Percentiles rank a stretch among this genome's conserved stretches.
Evolutionary conservation across 192 early-diverging fungal genomes (phyloP).

Genomic region (Rhizoclosmatium sp.): DNA sequence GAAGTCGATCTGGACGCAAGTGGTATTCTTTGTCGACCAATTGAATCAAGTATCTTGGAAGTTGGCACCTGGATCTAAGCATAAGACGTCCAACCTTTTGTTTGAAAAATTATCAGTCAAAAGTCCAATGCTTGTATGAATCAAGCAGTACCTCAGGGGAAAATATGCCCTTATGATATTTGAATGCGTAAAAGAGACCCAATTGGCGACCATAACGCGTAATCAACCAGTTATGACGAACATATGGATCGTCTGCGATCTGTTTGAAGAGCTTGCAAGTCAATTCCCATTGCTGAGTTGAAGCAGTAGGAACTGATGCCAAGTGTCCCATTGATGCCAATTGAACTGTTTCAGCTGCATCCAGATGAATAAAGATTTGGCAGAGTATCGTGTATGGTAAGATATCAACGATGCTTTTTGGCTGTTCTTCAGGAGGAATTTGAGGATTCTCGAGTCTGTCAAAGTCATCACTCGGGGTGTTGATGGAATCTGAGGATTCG

Average conservation of each 20-base stretch:
- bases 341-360: slow-evolving; percentile 19
- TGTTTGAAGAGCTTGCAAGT: slow-evolving; percentile 35
- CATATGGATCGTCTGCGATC: slow-evolving; percentile 49
- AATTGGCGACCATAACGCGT: slow-evolving; percentile 37
- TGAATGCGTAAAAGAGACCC: slow-evolving; percentile 47
- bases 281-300: slow-evolving; percentile 31
- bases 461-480: not conserved
- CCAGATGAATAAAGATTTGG: slow-evolving; percentile 46
- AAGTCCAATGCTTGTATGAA: not conserved
- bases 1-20: slow-evolving; percentile 37
- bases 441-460: slow-evolving; percentile 9
- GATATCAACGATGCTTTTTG: not conserved
- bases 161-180: slow-evolving; percentile 39
- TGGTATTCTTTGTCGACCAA: slow-evolving; percentile 54
- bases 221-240: slow-evolving; percentile 39
- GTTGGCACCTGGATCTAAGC: slow-evolving; percentile 29
- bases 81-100: slow-evolving; percentile 41
- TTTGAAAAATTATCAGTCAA: not conserved
- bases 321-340: slow-evolving; percentile 19
- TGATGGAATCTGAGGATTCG: slow-evolving; percentile 6
- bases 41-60: slow-evolving; percentile 54
- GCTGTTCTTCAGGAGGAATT: not conserved
- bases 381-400: slow-evolving; percentile 47
- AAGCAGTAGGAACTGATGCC: not conserved
- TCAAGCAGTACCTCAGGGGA: slow-evolving; percentile 18